A percentile compares a stretch with the other conserved stretches of the same genome.
phyloP scores from a whole-genome alignment of 1,139 yeast genomes.

The Saccharomyces pastorianus region DNA sequence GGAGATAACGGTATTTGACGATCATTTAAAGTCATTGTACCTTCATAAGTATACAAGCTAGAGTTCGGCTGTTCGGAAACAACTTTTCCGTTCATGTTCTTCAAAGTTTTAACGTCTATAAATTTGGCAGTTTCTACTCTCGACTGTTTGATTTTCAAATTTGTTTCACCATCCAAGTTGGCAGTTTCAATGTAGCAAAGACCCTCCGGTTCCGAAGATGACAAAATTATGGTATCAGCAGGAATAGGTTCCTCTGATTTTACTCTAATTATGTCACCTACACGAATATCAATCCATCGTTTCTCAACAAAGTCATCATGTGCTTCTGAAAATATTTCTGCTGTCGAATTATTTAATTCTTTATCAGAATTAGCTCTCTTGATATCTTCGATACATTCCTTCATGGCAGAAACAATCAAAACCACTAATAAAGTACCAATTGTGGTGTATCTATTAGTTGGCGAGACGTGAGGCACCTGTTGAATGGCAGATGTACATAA shows the following conservation, averaged over 20 bases:
- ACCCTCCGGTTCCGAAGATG: conserved; percentile 97
- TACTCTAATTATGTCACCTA: conserved; percentile 85
- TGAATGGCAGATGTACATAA: conserved; percentile 88
- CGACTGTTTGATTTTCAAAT: conserved; percentile 88
- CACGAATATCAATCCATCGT: conserved; percentile 82
- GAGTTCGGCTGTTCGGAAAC: conserved; percentile 91
- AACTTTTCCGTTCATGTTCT: conserved; percentile 48
- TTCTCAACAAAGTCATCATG: conserved; percentile 55
- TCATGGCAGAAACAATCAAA: conserved; percentile 79
- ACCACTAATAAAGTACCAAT: conserved; percentile 85
- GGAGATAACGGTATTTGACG: conserved; percentile 69
- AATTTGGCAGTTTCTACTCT: conserved; percentile 66
- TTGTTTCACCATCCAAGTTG: conserved; percentile 95
- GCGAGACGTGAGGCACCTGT: conserved; percentile 94
- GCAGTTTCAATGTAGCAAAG: conserved; percentile 96
- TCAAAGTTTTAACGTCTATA: conserved; percentile 60
- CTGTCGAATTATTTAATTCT: conserved; percentile 74
- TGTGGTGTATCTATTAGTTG: conserved; percentile 93
- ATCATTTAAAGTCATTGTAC: conserved; percentile 59
- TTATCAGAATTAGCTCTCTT: conserved; percentile 85
- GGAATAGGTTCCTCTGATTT: conserved; percentile 88
- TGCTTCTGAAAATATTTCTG: conserved; percentile 56
- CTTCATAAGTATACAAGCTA: conserved; percentile 90
- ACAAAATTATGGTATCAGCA: conserved; percentile 76
- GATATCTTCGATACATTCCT: conserved; percentile 84